Conservation (phyloP, 2,329 filamentous ascomycete species). For the Penicillium sp. region DNA sequence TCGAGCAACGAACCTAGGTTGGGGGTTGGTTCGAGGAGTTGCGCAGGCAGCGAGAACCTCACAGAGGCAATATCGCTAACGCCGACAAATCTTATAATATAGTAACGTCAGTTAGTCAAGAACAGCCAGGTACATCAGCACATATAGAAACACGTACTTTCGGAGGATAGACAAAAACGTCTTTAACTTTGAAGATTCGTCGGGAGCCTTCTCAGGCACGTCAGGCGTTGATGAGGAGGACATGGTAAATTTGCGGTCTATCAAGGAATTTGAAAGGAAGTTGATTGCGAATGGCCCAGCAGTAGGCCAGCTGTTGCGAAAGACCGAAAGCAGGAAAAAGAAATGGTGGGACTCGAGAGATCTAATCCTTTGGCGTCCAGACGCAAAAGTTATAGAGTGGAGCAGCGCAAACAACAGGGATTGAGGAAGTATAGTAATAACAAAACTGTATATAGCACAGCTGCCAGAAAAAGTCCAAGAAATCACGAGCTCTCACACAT, state of each 20-base stretch:
- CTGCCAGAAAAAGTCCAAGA: not conserved
- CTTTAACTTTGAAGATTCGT: constrained; percentile 85
- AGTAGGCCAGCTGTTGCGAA: constrained; percentile 7
- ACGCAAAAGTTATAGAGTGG: constrained; percentile 8
- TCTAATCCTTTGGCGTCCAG: constrained; percentile 13
- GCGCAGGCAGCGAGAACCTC: constrained; percentile 92
- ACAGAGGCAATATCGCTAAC: constrained; percentile 94
- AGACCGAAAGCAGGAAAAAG: not conserved
- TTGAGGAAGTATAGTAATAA: not conserved
- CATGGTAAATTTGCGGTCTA: constrained; percentile 27
- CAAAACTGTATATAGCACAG: not conserved
- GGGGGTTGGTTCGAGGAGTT: constrained; percentile 92
- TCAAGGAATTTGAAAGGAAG: not conserved
- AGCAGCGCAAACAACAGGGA: not conserved
- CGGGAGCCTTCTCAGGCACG: constrained; percentile 62
- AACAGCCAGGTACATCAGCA: not conserved
- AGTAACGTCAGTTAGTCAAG: constrained; percentile 5
- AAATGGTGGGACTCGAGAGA: not conserved
- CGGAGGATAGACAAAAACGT: constrained; percentile 86
- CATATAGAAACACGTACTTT: constrained; percentile 62
- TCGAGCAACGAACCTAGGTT: constrained; percentile 68
- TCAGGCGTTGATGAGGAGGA: constrained; percentile 35
- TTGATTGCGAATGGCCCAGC: not conserved
- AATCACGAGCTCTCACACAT: not conserved
- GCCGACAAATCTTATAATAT: constrained; percentile 77